Base-by-base conservation (phyloP, 1,139 yeast genomes). In the Chernovozyma sophiae-reginae region DNA sequence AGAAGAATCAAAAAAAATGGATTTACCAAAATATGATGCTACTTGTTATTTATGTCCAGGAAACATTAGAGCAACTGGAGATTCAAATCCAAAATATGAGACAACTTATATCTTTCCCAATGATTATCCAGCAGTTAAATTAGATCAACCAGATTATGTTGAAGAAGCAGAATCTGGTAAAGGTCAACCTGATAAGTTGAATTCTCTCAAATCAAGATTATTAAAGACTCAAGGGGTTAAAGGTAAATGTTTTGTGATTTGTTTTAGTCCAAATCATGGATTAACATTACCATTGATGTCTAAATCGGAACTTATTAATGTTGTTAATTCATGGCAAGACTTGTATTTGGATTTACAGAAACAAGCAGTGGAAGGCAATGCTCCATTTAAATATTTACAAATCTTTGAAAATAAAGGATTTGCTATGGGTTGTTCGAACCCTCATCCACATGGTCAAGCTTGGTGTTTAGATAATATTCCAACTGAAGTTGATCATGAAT, bases 351-450 rank as follows among this genome's bases (percentile, higher is more conserved):
- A 64, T 29, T 52, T 72, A 33, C 52, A 65, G 26, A 42, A 44
- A 13, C 72, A 70, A 38, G 68, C 77, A 1, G 38, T 46, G 8
- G 54, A 52, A 4, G 67, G 66, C 24, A 55, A 56, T 4, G 73
- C 73, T 22, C 77, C 82, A 20, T 74, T 57, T 53, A 70, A 68
- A 44, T 82, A 83, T 58, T 62, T 83, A 43, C 90, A 82, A 60
- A 80, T 83, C 32, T 83, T 83, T 53, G 92, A 83, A 53, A 83
- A 83, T 56, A 83, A 82, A 60, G 92, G 92, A 22, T 68, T 78
- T 35, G 85, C 86, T 6, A 83, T 83, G 92, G 90, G 92, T 27
- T 83, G 90, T 52, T 81, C 89, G 2, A 83, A 83, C 52, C 85
- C 89, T 3, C 92, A 83, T 55, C 90, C 90, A 12, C 92, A 83